Evolutionary conservation across 257 asterid genomes (phyloP).

Genomic region (Solanum clarkiae): DNA sequence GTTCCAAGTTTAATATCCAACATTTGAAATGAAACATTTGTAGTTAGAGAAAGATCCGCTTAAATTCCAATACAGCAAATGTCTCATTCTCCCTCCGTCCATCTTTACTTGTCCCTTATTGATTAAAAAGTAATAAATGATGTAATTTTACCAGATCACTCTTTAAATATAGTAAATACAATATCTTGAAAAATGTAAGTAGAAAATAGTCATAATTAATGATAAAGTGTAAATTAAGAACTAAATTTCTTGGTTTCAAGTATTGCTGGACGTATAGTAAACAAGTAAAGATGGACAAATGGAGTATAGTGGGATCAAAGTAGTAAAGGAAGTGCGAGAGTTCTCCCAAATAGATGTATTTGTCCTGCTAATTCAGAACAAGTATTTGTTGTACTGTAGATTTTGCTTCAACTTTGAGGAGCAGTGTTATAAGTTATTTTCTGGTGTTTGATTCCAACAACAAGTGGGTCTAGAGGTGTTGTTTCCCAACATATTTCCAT

Average conservation of each 20-base stretch:
- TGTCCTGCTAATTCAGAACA: not conserved
- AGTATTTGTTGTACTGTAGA: not conserved
- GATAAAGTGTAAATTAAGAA: no score
- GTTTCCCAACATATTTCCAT: not conserved
- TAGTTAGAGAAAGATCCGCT: not conserved
- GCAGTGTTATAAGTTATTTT: not conserved
- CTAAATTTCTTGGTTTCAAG: no score
- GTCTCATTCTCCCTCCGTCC: not conserved
- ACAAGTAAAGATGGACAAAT: no score
- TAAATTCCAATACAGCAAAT: not conserved
- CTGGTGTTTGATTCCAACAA: not conserved
- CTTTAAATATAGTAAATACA: no score
- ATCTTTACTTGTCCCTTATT: no score
- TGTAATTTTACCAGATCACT: no score
- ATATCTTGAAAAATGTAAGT: no score
- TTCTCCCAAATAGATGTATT: not conserved
- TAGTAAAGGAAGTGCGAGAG: not conserved
- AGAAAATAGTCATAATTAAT: no score
- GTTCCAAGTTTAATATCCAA: not conserved
- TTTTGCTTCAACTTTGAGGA: not conserved
- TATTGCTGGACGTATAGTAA: no score
- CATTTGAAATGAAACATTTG: not conserved
- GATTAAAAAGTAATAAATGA: no score
- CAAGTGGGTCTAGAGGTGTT: not conserved
- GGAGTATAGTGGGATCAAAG: not conserved